phyloP scores from a whole-genome alignment of 305 asterid species.

The Fraxinus latifolia region DNA sequence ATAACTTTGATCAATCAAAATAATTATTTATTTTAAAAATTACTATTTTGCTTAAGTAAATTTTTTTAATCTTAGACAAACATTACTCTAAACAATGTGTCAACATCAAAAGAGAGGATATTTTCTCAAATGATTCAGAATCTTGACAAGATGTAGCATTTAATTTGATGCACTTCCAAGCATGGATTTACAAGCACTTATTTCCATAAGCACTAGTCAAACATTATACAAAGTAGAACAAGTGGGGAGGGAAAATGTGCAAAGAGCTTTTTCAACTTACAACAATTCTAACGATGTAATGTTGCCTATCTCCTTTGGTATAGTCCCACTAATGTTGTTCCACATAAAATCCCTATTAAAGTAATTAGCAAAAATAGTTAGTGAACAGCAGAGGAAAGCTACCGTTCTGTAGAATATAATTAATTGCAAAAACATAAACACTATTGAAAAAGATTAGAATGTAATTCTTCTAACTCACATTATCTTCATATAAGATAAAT shows the following conservation, averaged over 20 bases:
- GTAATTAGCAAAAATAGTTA: conserved; percentile 17
- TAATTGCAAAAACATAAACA: not conserved
- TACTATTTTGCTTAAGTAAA: not conserved
- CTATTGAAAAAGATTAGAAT: not conserved
- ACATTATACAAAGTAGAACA: not conserved
- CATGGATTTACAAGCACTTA: not conserved
- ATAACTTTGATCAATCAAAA: not conserved
- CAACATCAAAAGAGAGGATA: not conserved
- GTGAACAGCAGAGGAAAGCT: not conserved
- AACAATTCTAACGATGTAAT: too few relatives aligned
- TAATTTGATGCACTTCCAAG: not conserved
- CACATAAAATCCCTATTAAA: not conserved
- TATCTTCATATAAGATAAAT: conserved; percentile 55
- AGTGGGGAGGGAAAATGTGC: conserved; percentile 8
- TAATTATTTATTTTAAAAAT: too few relatives aligned
- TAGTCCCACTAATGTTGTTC: too few relatives aligned
- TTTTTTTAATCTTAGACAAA: not conserved
- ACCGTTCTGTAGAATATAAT: not conserved
- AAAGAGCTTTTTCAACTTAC: not conserved
- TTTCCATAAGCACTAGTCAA: not conserved
- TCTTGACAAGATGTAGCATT: not conserved
- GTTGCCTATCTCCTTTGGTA: too few relatives aligned
- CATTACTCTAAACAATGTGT: not conserved
- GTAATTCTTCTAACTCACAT: conserved; percentile 49
- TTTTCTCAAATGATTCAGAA: conserved; percentile 4